Evolutionary conservation across 2,329 filamentous ascomycete species (phyloP).

Genomic region (Colletotrichum falcatum): DNA sequence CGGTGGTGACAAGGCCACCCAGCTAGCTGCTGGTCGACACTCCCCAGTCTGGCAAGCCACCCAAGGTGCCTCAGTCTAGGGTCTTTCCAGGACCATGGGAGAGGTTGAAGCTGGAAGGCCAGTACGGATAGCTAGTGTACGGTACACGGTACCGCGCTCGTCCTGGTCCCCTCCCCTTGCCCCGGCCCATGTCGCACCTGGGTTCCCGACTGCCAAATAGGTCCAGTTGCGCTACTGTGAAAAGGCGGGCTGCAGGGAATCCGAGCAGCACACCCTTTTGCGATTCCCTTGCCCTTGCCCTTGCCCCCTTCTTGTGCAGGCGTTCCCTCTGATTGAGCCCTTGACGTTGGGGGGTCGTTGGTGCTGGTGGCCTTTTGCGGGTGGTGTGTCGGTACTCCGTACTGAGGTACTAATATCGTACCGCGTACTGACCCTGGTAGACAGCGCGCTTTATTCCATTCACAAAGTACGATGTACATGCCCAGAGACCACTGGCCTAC

Average conservation of each 20-base stretch:
- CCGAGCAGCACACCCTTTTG: constrained; percentile 16
- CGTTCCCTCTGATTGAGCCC: constrained; percentile 6
- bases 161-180: constrained; percentile 11
- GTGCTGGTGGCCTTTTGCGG: constrained; percentile 8
- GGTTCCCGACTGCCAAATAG: constrained; percentile 29
- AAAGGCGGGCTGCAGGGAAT: neutral
- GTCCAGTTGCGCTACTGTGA: neutral
- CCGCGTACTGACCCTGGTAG: neutral
- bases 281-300: constrained; percentile 10
- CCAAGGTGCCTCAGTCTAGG: constrained; percentile 13
- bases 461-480: neutral
- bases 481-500: neutral
- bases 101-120: constrained; percentile 1
- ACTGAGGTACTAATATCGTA: neutral
- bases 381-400: neutral
- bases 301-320: constrained; percentile 1
- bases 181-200: constrained; percentile 3
- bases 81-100: constrained; percentile 20
- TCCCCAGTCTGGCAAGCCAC: neutral
- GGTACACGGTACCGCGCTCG: neutral
- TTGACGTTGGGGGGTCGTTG: neutral
- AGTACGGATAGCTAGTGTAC: neutral
- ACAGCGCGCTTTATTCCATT: constrained; percentile 7
- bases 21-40: neutral
- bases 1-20: neutral